Evolutionary conservation across 2,329 filamentous ascomycete species (phyloP), one percentile per base, ranked within the genome.

Genomic region (Verticillium longisporum): DNA sequence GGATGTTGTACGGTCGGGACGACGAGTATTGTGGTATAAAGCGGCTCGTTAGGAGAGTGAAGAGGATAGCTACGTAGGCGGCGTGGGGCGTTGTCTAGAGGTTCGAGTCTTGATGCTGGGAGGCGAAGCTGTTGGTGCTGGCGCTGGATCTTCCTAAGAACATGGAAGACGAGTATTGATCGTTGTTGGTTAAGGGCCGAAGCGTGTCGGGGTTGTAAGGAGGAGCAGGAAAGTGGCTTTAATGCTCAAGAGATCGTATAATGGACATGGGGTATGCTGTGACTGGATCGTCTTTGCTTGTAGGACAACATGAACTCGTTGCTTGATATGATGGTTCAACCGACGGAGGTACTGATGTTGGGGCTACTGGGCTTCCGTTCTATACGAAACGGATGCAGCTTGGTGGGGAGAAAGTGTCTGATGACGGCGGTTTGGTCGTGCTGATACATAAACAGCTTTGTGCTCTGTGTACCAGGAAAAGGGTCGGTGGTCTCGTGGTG

Each of bases 351-450:
- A 81, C 87, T 89, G 79, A 92, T 89, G 80, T 92, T 87, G 78
- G 87, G 87, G 83, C 90, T 93, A 90, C 91, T 91, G 84, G 88
- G 90, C 88, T 91, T 96, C 85, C 90, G 88, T 88, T 88, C 85
- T 90, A 91, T 92, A 87, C 92, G 92, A 91, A 96, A 96, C 86
- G 89, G 84, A 87, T 93, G 92, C 90, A 96, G 91, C 90, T 92
- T 91, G 84, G 91, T 87, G 84, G 91, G 91, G 86, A 88, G 88
- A 82, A 89, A 88, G 88, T 94, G 89, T 91, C 88, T 91, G 88
- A 91, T 92, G 88, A 92, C 88, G 90, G 90, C 87, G 87, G 86
- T 86, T 74, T 83, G 77, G 88, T 90, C 89, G 91, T 91, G 89
- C 91, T 92, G 92, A 97, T 96, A 96, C 92, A 96, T 96, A 96